phyloP scores from a whole-genome alignment of 768 basidiomycete genomes.

The Terana coerulea region DNA sequence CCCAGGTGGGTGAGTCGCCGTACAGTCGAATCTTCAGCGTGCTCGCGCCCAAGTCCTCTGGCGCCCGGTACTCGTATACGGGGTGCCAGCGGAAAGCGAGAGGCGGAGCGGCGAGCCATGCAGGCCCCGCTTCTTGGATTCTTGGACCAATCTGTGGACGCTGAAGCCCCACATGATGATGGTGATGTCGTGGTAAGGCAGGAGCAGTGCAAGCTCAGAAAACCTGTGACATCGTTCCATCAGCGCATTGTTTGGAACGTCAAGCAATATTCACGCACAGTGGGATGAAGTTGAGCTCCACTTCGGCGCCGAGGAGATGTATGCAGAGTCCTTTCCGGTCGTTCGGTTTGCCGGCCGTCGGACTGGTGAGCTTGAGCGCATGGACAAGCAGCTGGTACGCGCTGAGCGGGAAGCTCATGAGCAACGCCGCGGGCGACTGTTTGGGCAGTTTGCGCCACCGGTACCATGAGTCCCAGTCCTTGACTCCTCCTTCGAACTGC shows the following conservation, averaged over 20 bases:
- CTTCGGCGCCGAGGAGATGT: constrained; percentile 38
- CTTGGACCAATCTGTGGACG: constrained; percentile 28
- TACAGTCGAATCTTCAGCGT: constrained; percentile 29
- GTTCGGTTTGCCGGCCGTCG: constrained; percentile 18
- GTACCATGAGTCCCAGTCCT: constrained; percentile 43
- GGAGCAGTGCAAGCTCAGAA: constrained; percentile 41
- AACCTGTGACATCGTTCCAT: constrained; percentile 36
- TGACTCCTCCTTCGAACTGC: constrained; percentile 5
- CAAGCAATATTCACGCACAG: constrained; percentile 25
- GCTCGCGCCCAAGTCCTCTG: constrained; percentile 35
- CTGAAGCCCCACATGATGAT: constrained; percentile 37
- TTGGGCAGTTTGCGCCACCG: constrained; percentile 42
- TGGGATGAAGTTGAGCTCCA: constrained; percentile 38
- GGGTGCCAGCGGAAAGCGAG: constrained; percentile 24
- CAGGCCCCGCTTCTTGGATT: constrained; percentile 26
- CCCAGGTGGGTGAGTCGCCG: too few species aligned
- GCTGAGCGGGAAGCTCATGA: constrained; percentile 41
- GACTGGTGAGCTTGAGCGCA: constrained; percentile 30
- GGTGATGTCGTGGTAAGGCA: constrained; percentile 42
- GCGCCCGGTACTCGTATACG: constrained; percentile 34
- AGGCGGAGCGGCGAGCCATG: constrained; percentile 26
- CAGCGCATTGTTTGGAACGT: too few species aligned
- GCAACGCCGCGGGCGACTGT: constrained; percentile 38
- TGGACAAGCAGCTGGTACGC: constrained; percentile 36
- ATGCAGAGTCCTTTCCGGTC: constrained; percentile 29